Conservation (phyloP, 352 stramenopile genomes). For the Globisporangium okanoganense region DNA sequence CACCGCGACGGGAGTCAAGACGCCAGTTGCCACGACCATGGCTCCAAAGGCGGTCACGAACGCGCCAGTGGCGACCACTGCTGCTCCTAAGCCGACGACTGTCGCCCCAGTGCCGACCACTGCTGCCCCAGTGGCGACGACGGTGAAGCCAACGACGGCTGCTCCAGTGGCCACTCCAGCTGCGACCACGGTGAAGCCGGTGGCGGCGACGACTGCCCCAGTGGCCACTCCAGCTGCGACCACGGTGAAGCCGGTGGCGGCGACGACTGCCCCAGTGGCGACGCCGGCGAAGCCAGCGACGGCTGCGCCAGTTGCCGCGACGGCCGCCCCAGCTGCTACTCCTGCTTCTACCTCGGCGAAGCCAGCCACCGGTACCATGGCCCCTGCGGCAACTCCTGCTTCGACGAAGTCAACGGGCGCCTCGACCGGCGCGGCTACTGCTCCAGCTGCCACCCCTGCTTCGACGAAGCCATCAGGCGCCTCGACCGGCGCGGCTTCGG, state of each 20-base stretch:
- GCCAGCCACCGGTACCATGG: neutral
- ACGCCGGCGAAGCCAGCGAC: neutral
- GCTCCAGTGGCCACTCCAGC: constrained; percentile 14
- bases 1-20: constrained; percentile 15
- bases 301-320: neutral
- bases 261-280: neutral
- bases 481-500: neutral
- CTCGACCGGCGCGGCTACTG: neutral
- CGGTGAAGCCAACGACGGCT: constrained; percentile 2
- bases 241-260: constrained; percentile 5
- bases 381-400: neutral
- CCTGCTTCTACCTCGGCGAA: neutral
- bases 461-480: constrained; percentile 4
- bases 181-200: neutral
- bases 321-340: constrained; percentile 2
- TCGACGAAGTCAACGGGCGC: neutral
- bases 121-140: constrained; percentile 4
- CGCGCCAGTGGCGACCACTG: constrained; percentile 14
- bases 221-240: constrained; percentile 6
- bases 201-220: constrained; percentile 6
- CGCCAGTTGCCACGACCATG: neutral
- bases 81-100: neutral
- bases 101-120: neutral
- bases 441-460: constrained; percentile 1
- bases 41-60: neutral